These are phyloP conservation scores for Septoria petroselini DNA, from an alignment of 2,329 filamentous ascomycete species.

Conservation along the genomic window DNA sequence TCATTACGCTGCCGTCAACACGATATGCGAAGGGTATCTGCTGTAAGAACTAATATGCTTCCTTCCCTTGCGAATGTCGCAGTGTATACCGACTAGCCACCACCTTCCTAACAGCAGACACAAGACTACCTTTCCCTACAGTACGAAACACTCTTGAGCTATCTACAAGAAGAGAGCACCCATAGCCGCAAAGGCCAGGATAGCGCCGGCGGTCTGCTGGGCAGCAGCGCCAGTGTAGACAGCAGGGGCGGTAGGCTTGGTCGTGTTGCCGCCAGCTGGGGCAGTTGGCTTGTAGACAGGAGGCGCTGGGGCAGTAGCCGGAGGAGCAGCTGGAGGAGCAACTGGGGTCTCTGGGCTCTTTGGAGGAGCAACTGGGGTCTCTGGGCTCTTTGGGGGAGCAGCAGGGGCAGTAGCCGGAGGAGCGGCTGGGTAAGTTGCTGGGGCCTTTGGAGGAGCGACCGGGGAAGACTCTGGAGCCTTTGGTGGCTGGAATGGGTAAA, in stretches of 20 bases:
- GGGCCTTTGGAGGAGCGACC: not conserved
- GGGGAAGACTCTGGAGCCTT: too few species aligned
- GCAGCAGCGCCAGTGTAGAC: slow-evolving; percentile 5
- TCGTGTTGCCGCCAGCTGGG: not conserved
- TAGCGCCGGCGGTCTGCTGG: not conserved
- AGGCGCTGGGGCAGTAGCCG: not conserved
- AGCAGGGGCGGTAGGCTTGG: not conserved
- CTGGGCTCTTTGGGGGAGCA: slow-evolving; percentile 38
- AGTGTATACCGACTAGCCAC: not conserved
- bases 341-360: slow-evolving; percentile 55
- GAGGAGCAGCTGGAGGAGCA: slow-evolving; percentile 38
- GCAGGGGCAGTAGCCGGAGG: not conserved
- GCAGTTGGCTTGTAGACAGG: not conserved
- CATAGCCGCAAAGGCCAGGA: not conserved
- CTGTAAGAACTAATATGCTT: not conserved
- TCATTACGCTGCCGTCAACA: not conserved
- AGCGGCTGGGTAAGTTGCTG: not conserved
- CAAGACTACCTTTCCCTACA: not conserved
- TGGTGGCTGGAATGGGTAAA: too few species aligned
- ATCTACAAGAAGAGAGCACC: slow-evolving; percentile 13
- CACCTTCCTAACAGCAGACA: not conserved
- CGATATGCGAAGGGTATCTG: slow-evolving; percentile 1
- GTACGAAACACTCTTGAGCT: not conserved
- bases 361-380: slow-evolving; percentile 41
- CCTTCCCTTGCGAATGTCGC: too few species aligned